Evolutionary conservation across 2,329 filamentous ascomycete species (phyloP).

Genomic region (Grosmannia huntii): DNA sequence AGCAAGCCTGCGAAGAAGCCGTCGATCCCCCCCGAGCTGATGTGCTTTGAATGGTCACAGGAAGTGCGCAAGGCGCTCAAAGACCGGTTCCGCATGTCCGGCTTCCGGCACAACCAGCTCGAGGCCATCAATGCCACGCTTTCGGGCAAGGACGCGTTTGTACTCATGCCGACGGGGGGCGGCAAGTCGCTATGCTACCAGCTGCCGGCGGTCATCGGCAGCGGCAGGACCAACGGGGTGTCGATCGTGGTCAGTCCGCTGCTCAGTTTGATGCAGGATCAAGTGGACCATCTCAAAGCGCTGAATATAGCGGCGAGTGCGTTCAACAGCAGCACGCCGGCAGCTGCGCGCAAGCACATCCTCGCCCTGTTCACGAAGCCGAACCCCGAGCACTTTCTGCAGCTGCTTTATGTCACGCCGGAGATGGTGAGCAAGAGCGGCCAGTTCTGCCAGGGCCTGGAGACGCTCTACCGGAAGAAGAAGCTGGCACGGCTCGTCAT

Average conservation of each 20-base stretch:
- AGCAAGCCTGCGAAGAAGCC: conserved; percentile 14
- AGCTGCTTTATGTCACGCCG: conserved; percentile 88
- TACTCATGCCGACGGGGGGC: conserved; percentile 95
- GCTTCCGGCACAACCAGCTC: conserved; percentile 82
- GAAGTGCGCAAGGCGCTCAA: conserved; percentile 74
- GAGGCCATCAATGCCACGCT: conserved; percentile 94
- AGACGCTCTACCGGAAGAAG: conserved; percentile 51
- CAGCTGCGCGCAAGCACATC: conserved; percentile 51
- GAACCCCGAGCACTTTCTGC: conserved; percentile 62
- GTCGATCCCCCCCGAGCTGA: conserved; percentile 36
- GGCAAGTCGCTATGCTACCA: conserved; percentile 97
- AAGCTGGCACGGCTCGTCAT: conserved; percentile 87
- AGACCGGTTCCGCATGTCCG: conserved; percentile 69
- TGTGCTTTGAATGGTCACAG: conserved; percentile 67
- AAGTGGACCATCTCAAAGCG: conserved; percentile 68
- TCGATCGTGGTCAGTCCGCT: conserved; percentile 93
- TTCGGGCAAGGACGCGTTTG: conserved; percentile 76
- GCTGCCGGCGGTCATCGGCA: conserved; percentile 70
- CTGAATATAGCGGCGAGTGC: conserved; percentile 67
- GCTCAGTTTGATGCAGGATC: conserved; percentile 93
- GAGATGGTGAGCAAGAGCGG: conserved; percentile 87
- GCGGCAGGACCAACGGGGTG: conserved; percentile 70
- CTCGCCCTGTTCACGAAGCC: conserved; percentile 48
- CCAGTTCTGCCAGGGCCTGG: conserved; percentile 52
- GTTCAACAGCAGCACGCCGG: conserved; percentile 64